Evolutionary conservation across 2,329 filamentous ascomycete genomes (phyloP), one percentile per base, ranked within the genome.

Genomic region (Botrytis aclada): DNA sequence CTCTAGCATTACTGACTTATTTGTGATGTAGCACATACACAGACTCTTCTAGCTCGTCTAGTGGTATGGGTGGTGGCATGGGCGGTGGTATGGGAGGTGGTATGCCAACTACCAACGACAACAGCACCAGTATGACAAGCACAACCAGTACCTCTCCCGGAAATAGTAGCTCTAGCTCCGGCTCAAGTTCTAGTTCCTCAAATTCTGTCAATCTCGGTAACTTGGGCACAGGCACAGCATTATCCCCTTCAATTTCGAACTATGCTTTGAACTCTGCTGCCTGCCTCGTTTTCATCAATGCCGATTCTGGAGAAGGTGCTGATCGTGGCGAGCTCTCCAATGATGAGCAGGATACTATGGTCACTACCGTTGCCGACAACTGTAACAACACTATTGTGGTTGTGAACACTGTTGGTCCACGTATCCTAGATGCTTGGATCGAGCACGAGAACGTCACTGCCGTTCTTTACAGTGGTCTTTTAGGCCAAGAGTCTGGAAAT

Each of bases 371-470:
- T 0, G 89, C 76, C 32, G 34, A 47, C 32, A 72, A 73, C 79
- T 91, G 89, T 81, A 84, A 82, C 76, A 90, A 89, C 77, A 92
- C 89, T 0, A 84, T 92, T 18, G 89, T 91, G 0, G 82, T 90
- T 1, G 83, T 91, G 16, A 89, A 92, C 80, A 91, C 90, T 70
- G 88, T 88, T 0, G 90, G 89, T 0, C 82, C 86, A 14, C 83
- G 88, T 1, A 80, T 89, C 0, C 86, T 92, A 0, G 89, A 91
- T 73, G 83, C 87, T 4, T 90, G 85, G 80, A 85, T 86, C 74
- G 82, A 88, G 58, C 84, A 88, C 78, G 84, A 85, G 18, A 91
- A 90, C 78, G 85, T 91, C 39, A 89, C 87, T 14, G 89, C 88
- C 39, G 86, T 91, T 70, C 78, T 91, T n/a, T 89, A 85, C 76